Evolutionary conservation across 192 early-diverging fungal genomes (phyloP), one percentile per base, ranked within the genome.

Genomic region (Geranomyces michiganensis): DNA sequence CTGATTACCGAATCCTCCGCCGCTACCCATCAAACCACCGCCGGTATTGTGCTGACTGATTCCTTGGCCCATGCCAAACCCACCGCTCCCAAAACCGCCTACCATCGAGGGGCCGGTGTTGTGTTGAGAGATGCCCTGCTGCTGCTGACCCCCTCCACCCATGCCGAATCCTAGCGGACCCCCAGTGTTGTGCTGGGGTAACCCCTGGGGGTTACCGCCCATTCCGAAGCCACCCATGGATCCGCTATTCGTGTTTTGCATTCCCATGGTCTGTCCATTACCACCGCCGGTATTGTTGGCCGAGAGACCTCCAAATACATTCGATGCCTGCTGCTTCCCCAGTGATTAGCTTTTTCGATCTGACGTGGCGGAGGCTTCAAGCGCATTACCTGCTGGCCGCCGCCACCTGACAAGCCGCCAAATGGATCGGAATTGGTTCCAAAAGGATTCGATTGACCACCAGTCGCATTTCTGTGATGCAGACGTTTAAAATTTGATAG

Each of bases 81-180:
- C 62, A 5, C 45, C 69, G 62, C 19, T 32, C 1, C 60, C 58
- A 24, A 29, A 29, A 6, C 24, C 48, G 29, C 53, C 56, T 17
- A 26, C 70, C 0, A 71, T 19, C 13, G 41, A 36, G 29, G 36
- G 31, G 36, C 72, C 72, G 56, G 72, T 73, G 33, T 65, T 73
- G 49, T 73, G 62, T 17, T 36, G 47, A 17, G 70, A 71, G 4
- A 71, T 17, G n/a, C 24, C n/a, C 17, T 53, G 51, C n/a, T 26
- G n/a, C 51, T n/a, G 51, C 51, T 6, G 4, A 24, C 51, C 51
- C 4, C 19, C n/a, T 22, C 32, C 17, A 9, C 60, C 59, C 24
- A 62, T 44, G 27, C 44, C 59, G 10, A 41, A 41, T 41, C 36
- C 36, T 41, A 41, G 36, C 10, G 36, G 36, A 33, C 48, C 67